phyloP scores from a whole-genome alignment of 352 stramenopile genomes.

The Pythium monospermum region DNA sequence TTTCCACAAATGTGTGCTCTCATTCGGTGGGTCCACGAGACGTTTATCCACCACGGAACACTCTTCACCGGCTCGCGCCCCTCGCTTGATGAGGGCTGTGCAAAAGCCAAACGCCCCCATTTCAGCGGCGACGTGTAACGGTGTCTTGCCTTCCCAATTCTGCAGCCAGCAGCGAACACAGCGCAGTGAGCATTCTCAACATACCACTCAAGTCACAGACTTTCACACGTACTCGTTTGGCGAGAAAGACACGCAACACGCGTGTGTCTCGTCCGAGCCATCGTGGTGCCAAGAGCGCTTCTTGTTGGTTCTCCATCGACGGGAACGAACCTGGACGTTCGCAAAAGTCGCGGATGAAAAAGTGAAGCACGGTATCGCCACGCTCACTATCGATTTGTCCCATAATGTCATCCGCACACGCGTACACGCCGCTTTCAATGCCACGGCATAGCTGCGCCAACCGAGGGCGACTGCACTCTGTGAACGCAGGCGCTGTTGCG shows the following conservation, averaged over 20 bases:
- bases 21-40: conserved; percentile 31
- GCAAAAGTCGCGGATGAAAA: conserved; percentile 36
- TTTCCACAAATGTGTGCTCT: conserved; percentile 38
- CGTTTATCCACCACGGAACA: conserved; percentile 34
- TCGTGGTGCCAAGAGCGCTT: conserved; percentile 19
- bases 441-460: conserved; percentile 31
- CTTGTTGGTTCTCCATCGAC: conserved; percentile 27
- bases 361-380: conserved; percentile 48
- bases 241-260: conserved; percentile 30
- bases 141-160: conserved; percentile 53
- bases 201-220: too few species aligned
- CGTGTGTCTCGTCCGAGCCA: conserved; percentile 34
- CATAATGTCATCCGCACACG: conserved; percentile 33
- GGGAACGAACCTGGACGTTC: conserved; percentile 25
- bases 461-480: conserved; percentile 28
- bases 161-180: conserved; percentile 8
- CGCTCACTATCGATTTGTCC: conserved; percentile 31
- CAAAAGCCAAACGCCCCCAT: conserved; percentile 40
- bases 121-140: conserved; percentile 45
- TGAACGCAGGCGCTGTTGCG: conserved; percentile 23
- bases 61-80: conserved; percentile 32
- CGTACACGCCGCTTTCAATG: conserved; percentile 32
- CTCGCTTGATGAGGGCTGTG: conserved; percentile 34
- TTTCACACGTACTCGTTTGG: too few species aligned
- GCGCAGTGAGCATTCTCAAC: neutral